A percentile compares a stretch with the other conserved stretches of the same genome.
Conservation (phyloP, 2,329 filamentous ascomycete genomes). For the Talaromyces sp. region DNA sequence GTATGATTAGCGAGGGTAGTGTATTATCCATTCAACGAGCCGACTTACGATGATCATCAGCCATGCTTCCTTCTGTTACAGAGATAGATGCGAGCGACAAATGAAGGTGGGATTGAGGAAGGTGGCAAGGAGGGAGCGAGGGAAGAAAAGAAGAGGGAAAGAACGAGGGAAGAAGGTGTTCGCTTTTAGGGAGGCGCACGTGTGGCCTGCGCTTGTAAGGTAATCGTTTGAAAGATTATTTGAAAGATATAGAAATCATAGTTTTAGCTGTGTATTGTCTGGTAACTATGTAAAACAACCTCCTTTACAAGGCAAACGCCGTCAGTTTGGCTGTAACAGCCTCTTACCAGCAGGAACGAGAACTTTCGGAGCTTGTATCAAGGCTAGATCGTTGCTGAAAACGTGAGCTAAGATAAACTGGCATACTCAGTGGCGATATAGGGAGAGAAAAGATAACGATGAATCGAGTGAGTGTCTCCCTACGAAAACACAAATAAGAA, state of each 20-base stretch:
- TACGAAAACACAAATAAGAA: background rate
- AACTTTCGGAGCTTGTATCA: background rate
- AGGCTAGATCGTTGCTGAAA: background rate
- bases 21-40: background rate
- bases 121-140: background rate
- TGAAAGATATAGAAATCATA: background rate
- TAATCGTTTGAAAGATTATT: background rate
- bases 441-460: background rate
- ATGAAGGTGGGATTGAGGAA: background rate
- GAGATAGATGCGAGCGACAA: background rate
- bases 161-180: background rate
- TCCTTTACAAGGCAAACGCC: background rate
- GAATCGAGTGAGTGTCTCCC: background rate
- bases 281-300: background rate
- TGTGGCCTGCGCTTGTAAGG: background rate
- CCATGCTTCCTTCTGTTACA: background rate
- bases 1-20: background rate
- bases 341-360: background rate
- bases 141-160: background rate
- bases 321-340: background rate
- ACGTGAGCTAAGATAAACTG: background rate
- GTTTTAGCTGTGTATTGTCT: background rate
- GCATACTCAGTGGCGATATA: background rate
- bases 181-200: background rate
- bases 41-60: background rate